Base-by-base conservation (phyloP, 352 stramenopile genomes). In the Globisporangium viniferum region DNA sequence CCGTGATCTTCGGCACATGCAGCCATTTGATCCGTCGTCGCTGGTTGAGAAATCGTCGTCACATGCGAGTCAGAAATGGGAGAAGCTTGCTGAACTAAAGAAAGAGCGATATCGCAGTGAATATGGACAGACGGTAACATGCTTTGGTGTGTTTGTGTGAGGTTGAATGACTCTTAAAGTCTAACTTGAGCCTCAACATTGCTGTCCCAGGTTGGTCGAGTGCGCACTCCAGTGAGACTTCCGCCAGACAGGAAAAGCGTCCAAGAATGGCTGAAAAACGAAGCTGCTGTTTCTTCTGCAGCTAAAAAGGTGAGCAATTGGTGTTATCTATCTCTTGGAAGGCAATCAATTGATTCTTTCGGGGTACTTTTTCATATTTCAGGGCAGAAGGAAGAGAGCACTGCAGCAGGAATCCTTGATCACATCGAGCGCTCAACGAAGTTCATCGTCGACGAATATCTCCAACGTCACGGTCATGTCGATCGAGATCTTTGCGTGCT, bases 401-500 rank as follows among this genome's bases (percentile, higher is more conserved):
- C 20, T 53, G 35, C 63, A 56, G 10, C 22, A 6, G 10, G 39
- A 59, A 12, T 33, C 46, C 48, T 70, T 39, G 31, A 57, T 33
- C 20, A 53, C 62, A 5, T 44, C 53, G 27, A 69, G 44, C 24
- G 46, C 48, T 7, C 68, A 61, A 48, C 59, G 65, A 31, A 54
- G 71, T 15, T 29, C 56, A 1, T 74, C 74, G 0, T 73, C 66
- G 27, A 64, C 75, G 0, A 73, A 77, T 20, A 71, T 79, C 27
- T 91, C 85, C 4, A 95, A 94, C 67, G 60, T 97, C 14, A 96
- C 89, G 2, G 72, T 92, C 29, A 55, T 97, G 22, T 94, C 88
- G 8, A 66, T 97, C 31, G 90, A 97, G 62, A 66, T 94, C 9
- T 87, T 89, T 70, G 80, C 81, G 0, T 67, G 68, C 44, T 90